These are phyloP conservation scores for Allantophomopsis cytisporea DNA, from an alignment of 2,329 filamentous ascomycete species.

Conservation along the genomic window DNA sequence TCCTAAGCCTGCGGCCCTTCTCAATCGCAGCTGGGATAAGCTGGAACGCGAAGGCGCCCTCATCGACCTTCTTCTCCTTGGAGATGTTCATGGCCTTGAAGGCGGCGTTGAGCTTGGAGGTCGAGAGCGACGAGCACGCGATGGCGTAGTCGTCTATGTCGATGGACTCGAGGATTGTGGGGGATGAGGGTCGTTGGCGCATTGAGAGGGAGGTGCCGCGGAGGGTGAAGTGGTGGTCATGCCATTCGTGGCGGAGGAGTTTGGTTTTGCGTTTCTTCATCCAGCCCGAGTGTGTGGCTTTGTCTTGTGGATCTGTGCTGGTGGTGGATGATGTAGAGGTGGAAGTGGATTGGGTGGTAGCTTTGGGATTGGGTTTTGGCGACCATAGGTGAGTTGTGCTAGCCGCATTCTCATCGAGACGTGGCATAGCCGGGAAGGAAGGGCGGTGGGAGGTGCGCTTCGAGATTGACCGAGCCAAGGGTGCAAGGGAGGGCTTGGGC, in stretches of 20 bases:
- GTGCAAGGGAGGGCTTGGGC: slow-evolving; percentile 11
- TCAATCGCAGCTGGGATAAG: slow-evolving; percentile 47
- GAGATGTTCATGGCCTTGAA: slow-evolving; percentile 67
- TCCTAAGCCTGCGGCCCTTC: slow-evolving; percentile 33
- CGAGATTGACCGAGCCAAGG: slow-evolving; percentile 12
- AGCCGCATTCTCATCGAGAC: slow-evolving; percentile 47
- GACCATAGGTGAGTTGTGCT: slow-evolving; percentile 32
- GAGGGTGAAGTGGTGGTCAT: slow-evolving; percentile 81
- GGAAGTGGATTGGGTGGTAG: slow-evolving; percentile 4
- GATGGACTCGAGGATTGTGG: slow-evolving; percentile 56
- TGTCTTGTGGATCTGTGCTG: slow-evolving; percentile 21
- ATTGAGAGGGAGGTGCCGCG: slow-evolving; percentile 62
- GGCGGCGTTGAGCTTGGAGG: slow-evolving; percentile 73
- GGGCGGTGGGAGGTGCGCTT: slow-evolving; percentile 43
- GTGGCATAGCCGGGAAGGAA: slow-evolving; percentile 53
- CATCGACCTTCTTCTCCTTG: slow-evolving; percentile 37
- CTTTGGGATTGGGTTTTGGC: slow-evolving; percentile 13
- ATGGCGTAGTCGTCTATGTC: slow-evolving; percentile 85
- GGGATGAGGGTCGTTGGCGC: slow-evolving; percentile 48
- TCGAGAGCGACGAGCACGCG: slow-evolving; percentile 65
- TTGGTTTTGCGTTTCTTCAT: slow-evolving; percentile 91
- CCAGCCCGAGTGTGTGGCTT: slow-evolving; percentile 63
- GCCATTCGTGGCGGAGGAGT: slow-evolving; percentile 86
- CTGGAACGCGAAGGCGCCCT: slow-evolving; percentile 71
- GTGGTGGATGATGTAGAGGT: slow-evolving; percentile 8